Conservation (phyloP, 1,139 yeast species). For the Debaryomyces fabryi region DNA sequence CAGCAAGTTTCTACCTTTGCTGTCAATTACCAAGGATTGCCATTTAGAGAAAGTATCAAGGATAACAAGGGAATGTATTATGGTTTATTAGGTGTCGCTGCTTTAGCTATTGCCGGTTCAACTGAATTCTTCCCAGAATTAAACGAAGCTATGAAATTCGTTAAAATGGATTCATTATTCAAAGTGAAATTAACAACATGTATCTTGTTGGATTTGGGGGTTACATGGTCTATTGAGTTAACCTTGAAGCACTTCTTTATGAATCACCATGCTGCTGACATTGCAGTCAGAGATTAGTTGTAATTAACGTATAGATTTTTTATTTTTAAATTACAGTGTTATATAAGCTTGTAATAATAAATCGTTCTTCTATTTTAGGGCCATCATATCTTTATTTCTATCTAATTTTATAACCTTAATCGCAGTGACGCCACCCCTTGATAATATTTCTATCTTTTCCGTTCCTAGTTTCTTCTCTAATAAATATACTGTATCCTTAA, state of each 20-base stretch:
- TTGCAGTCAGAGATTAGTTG: constrained; percentile 56
- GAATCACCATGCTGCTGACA: constrained; percentile 92
- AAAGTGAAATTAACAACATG: constrained; percentile 75
- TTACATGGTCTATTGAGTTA: constrained; percentile 79
- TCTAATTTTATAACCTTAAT: constrained; percentile 30
- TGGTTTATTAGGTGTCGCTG: constrained; percentile 90
- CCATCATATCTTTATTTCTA: constrained; percentile 29
- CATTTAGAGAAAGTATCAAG: constrained; percentile 87
- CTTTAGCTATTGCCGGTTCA: constrained; percentile 85
- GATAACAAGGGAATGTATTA: constrained; percentile 97
- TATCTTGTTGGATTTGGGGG: constrained; percentile 74
- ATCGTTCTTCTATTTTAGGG: constrained; percentile 13
- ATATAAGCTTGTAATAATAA: constrained; percentile 8
- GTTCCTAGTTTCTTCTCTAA: constrained; percentile 21
- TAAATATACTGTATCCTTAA: constrained; percentile 29
- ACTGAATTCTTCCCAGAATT: constrained; percentile 95
- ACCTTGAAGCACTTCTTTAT: constrained; percentile 80
- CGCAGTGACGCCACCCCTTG: constrained; percentile 28
- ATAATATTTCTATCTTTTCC: constrained; percentile 17
- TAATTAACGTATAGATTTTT: constrained; percentile 5
- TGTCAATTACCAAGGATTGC: constrained; percentile 95
- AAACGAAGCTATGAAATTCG: constrained; percentile 88
- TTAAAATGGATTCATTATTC: constrained; percentile 78
- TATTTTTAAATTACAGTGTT: constrained; percentile 1
- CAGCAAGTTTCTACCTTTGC: constrained; percentile 98